Evolutionary conservation across 441 rosid genomes (phyloP), one percentile per base, ranked within the genome.

Genomic region (Biscutella auriculata): DNA sequence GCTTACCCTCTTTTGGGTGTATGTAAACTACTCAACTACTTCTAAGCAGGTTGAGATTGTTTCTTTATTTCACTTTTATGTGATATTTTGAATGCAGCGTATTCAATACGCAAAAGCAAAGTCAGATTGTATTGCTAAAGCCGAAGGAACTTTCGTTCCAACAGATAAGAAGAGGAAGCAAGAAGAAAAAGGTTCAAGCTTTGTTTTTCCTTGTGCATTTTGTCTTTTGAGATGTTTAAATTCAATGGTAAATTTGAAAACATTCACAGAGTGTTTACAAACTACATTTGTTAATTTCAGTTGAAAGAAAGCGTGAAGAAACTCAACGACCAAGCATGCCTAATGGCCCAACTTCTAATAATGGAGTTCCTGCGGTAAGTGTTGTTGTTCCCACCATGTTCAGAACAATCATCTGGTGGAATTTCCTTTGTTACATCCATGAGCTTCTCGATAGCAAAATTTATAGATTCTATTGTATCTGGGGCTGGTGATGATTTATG

Each of bases 101-200:
- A 82, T 93, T 62, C 96, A 93, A 64, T 93, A 81, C 51, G 96
- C 96, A 53, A 93, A 84, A 74, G 66, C 83, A 39, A 93, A 83
- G 74, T 82, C 96, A 1, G 97, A 93, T 70, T 87, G 95, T 76
- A 45, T 87, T 44, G 76, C 84, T 66, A 89, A 89, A 66, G 90
- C 71, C 0, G 97, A 89, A 56, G 97, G 97, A 66, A 76, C 85
- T 62, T 89, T 73, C 27, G 83, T 81, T 60, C 81, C 84, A 25
- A 83, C 74, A 65, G 96, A 88, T 63, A 93, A 84, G 82, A 93
- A 82, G 79, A 93, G 78, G 80, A 87, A 82, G 74, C 92, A 87
- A 72, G 90, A 93, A 67, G 96, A 89, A 33, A 83, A 79, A 76
- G 87, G 95, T 91, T 32, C 5, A 10, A 49, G 6, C 41, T 36